phyloP scores from a whole-genome alignment of 345 rosid genomes.

The Boechera divaricarpa region DNA sequence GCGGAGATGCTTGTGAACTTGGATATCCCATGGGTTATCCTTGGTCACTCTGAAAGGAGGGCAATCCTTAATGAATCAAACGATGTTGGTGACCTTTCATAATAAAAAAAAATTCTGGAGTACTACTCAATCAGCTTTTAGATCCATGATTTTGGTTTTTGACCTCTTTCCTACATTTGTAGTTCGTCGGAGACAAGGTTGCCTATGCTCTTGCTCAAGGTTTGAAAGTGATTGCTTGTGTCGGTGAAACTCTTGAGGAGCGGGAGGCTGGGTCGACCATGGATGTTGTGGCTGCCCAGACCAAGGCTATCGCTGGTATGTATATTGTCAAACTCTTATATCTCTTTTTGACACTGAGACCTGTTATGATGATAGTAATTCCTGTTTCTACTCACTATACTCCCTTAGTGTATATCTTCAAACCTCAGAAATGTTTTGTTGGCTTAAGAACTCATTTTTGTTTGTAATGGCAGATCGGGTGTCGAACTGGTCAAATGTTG shows the following conservation, averaged over 20 bases:
- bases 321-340: neutral
- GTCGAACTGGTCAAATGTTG: slow-evolving; percentile 72
- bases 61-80: slow-evolving; percentile 66
- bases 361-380: neutral
- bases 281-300: slow-evolving; percentile 93
- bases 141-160: slow-evolving; percentile 5
- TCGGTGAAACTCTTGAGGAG: slow-evolving; percentile 93
- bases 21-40: slow-evolving; percentile 88
- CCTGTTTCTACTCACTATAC: neutral
- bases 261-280: slow-evolving; percentile 81
- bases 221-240: slow-evolving; percentile 91
- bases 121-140: neutral
- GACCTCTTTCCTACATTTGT: slow-evolving; percentile 26
- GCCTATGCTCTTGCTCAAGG: slow-evolving; percentile 93
- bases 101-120: neutral
- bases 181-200: slow-evolving; percentile 93
- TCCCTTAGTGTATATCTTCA: neutral
- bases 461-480: slow-evolving; percentile 54
- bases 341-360: slow-evolving; percentile 1
- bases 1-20: slow-evolving; percentile 93
- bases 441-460: neutral
- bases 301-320: slow-evolving; percentile 89
- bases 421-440: neutral
- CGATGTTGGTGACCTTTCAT: slow-evolving; percentile 55
- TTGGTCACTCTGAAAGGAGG: slow-evolving; percentile 95